Conservation (phyloP, 257 asterid species). For the Solanum sitiens region DNA sequence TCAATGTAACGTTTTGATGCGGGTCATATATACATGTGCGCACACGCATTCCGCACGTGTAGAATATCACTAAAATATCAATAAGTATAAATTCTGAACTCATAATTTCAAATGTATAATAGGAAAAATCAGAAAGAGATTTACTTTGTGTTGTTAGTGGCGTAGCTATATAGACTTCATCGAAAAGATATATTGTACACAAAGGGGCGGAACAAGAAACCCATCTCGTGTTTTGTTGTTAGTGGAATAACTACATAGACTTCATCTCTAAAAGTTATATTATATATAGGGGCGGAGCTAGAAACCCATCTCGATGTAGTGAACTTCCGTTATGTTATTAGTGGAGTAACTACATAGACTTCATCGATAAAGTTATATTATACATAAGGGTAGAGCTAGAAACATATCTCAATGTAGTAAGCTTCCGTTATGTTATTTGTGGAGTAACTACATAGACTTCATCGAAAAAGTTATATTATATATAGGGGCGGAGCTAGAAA, state of each 20-base stretch:
- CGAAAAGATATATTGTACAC: not conserved
- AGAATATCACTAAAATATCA: too few relatives aligned
- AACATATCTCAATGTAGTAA: accelerated
- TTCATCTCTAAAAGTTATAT: not conserved
- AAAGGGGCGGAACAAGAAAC: not conserved
- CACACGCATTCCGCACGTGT: too few relatives aligned
- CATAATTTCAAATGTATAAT: too few relatives aligned
- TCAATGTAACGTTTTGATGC: too few relatives aligned
- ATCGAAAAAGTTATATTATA: not conserved
- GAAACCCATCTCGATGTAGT: not conserved
- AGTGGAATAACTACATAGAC: not conserved
- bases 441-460: not conserved
- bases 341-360: not conserved
- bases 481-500: not conserved
- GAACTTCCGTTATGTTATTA: not conserved
- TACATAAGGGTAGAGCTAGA: not conserved
- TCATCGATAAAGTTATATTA: not conserved
- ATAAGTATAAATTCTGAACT: too few relatives aligned
- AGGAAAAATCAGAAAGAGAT: too few relatives aligned
- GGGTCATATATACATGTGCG: too few relatives aligned
- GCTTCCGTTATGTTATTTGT: not conserved
- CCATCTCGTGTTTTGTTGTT: not conserved
- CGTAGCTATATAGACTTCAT: not conserved
- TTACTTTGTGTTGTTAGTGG: not conserved
- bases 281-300: not conserved